A percentile compares a stretch with the other conserved stretches of the same genome.
phyloP scores from a whole-genome alignment of 371 early-diverging fungal genomes.

The Choanephora cucurbitarum region DNA sequence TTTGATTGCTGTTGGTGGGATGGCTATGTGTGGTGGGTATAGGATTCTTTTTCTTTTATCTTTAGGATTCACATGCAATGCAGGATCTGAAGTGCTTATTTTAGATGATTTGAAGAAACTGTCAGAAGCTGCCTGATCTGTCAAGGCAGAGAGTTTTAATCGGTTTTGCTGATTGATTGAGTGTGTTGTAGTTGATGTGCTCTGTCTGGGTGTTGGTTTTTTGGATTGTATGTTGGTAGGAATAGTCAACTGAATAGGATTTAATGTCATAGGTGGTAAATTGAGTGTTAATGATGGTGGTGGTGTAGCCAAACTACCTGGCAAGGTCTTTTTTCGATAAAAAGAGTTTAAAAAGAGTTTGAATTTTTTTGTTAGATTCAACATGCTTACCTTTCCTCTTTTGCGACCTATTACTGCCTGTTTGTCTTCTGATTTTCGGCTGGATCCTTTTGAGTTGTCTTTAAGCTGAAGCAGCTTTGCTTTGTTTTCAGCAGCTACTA shows the following conservation, averaged over 20 bases:
- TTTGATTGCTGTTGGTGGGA: neutral
- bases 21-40: neutral
- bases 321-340: slow-evolving; percentile 39
- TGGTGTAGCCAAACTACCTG: slow-evolving; percentile 49
- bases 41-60: slow-evolving; percentile 3
- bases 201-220: slow-evolving; percentile 5
- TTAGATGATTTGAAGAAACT: too few relatives aligned
- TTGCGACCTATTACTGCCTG: slow-evolving; percentile 22
- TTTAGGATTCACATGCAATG: slow-evolving; percentile 1
- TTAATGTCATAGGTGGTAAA: slow-evolving; percentile 51
- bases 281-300: slow-evolving; percentile 42
- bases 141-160: slow-evolving; percentile 5
- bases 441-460: slow-evolving; percentile 2
- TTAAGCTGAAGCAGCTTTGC: neutral
- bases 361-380: neutral
- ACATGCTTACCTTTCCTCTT: slow-evolving; percentile 45
- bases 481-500: slow-evolving; percentile 2
- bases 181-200: slow-evolving; percentile 21
- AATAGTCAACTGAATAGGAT: slow-evolving; percentile 39
- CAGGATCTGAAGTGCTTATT: neutral
- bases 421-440: slow-evolving; percentile 3
- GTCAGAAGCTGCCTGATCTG: too few relatives aligned
- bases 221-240: slow-evolving; percentile 11
- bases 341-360: too few relatives aligned
- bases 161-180: slow-evolving; percentile 1